Evolutionary conservation across 2,329 filamentous ascomycete genomes (phyloP).

Genomic region (Fusarium stilboides): DNA sequence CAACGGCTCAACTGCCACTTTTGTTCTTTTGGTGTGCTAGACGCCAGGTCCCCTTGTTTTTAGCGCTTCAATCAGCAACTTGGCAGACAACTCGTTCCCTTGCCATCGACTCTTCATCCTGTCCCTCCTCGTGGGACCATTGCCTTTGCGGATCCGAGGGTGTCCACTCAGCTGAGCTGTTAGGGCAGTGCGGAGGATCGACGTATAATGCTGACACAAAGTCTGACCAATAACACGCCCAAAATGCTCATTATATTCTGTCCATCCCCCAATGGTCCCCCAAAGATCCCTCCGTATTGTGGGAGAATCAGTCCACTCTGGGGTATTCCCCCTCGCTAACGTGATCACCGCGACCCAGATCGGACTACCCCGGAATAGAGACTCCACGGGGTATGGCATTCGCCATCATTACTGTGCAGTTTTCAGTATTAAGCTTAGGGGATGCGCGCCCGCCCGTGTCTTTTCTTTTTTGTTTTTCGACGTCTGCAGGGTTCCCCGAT

Average conservation of each 20-base stretch:
- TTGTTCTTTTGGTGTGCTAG: neutral
- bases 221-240: neutral
- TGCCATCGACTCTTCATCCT: neutral
- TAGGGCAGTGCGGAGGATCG: conserved; percentile 1
- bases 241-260: conserved; percentile 1
- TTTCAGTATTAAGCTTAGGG: conserved; percentile 19
- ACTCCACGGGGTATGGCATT: conserved; percentile 25
- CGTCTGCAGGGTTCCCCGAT: conserved; percentile 6
- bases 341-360: conserved; percentile 31
- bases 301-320: conserved; percentile 27
- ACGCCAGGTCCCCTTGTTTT: conserved; percentile 14
- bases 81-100: conserved; percentile 1
- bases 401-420: neutral
- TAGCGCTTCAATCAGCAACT: conserved; percentile 21
- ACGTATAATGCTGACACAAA: neutral
- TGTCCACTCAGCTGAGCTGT: neutral
- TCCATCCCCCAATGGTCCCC: conserved; percentile 11
- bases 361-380: conserved; percentile 27
- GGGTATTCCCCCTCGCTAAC: conserved; percentile 25
- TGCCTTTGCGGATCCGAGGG: neutral
- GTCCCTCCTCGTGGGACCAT: neutral
- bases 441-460: conserved; percentile 9
- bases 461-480: conserved; percentile 1
- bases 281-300: conserved; percentile 3
- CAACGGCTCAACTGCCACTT: conserved; percentile 13